Conservation (phyloP, 805 yeast species). For the Candida pseudoglaebosa region DNA sequence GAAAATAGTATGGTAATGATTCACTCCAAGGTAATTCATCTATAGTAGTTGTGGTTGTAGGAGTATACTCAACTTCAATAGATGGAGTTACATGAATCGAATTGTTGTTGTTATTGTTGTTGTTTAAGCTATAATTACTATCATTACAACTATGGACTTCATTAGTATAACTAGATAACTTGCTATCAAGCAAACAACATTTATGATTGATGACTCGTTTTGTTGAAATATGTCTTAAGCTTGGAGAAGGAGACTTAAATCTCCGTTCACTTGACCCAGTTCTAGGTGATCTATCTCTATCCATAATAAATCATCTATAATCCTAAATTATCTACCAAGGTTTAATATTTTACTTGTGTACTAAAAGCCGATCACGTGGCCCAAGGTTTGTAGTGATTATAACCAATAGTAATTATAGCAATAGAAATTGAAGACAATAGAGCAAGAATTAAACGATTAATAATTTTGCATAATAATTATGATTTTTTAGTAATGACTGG, state of each 20-base stretch:
- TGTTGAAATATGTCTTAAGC: constrained; percentile 20
- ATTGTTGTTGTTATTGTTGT: background rate
- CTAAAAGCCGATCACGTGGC: no score
- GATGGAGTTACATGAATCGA: background rate
- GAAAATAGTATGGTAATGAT: constrained; percentile 58
- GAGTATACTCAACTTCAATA: constrained; percentile 17
- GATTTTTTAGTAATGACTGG: no score
- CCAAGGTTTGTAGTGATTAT: no score
- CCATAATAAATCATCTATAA: constrained; percentile 1
- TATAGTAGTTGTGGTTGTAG: constrained; percentile 15
- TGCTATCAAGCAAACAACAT: constrained; percentile 5
- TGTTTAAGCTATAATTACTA: background rate
- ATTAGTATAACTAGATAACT: background rate
- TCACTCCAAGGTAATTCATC: constrained; percentile 25
- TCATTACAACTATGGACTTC: background rate
- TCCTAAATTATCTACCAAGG: no score
- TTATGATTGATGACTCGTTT: constrained; percentile 17
- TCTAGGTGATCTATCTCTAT: background rate
- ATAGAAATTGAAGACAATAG: no score
- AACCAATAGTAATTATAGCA: no score
- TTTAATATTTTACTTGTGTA: no score
- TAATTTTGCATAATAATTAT: no score
- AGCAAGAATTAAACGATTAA: no score
- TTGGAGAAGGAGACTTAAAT: constrained; percentile 20
- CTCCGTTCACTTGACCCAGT: background rate